phyloP scores from a whole-genome alignment of 1,139 yeast species.

The Pneumocystis murina region DNA sequence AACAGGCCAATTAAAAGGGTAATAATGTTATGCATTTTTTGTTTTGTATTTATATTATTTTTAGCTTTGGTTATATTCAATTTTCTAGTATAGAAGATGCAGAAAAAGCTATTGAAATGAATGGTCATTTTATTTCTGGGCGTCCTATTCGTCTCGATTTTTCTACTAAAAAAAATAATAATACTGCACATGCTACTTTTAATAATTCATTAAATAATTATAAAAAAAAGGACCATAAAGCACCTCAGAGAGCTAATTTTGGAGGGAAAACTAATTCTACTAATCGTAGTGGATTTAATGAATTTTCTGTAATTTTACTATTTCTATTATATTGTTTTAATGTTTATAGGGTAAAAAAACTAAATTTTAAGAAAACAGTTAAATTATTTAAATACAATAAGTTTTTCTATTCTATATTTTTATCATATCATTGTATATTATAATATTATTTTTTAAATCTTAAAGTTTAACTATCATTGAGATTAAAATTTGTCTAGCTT shows the following conservation, averaged over 20 bases:
- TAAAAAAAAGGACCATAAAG: not conserved
- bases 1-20: constrained; percentile 94
- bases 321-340: not conserved
- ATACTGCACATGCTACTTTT: constrained; percentile 6
- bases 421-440: not conserved
- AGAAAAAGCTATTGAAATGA: constrained; percentile 69
- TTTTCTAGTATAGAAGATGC: constrained; percentile 79
- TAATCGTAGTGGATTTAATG: not conserved
- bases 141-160: constrained; percentile 90
- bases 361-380: not conserved
- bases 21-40: not conserved
- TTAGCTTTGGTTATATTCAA: constrained; percentile 79
- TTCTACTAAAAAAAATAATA: constrained; percentile 72
- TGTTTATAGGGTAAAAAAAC: not conserved
- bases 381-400: not conserved
- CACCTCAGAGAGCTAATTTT: not conserved
- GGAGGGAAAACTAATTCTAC: not conserved
- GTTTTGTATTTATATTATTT: not conserved
- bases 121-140: constrained; percentile 79
- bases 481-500: not conserved
- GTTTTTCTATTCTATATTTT: not conserved
- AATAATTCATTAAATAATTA: not conserved
- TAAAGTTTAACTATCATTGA: not conserved
- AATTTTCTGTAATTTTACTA: not conserved
- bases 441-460: not conserved